phyloP scores from a whole-genome alignment of 2,329 filamentous ascomycete genomes.

The Xylaria sp. region DNA sequence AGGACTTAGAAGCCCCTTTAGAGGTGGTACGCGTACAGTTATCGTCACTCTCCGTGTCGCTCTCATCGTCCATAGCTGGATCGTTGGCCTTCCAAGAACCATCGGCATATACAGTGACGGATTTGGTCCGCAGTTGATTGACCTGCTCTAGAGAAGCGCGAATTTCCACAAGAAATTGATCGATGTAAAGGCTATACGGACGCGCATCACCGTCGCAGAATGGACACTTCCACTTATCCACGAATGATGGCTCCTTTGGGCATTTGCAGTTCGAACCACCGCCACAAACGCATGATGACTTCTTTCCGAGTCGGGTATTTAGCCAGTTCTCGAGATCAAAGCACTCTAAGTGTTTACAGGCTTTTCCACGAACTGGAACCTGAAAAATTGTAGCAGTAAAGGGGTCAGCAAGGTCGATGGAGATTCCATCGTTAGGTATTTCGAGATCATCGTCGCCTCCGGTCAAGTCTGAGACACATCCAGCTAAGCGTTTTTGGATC shows the following conservation, averaged over 20 bases:
- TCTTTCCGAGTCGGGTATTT: constrained; percentile 67
- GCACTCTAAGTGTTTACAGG: constrained; percentile 84
- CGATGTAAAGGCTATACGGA: constrained; percentile 75
- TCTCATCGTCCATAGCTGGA: constrained; percentile 49
- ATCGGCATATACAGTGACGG: constrained; percentile 71
- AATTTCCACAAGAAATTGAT: constrained; percentile 77
- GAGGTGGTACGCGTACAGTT: constrained; percentile 35
- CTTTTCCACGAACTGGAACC: constrained; percentile 74
- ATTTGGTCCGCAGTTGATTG: constrained; percentile 62
- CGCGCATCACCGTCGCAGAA: constrained; percentile 82
- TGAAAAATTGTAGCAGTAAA: constrained; percentile 73
- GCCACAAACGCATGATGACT: constrained; percentile 49
- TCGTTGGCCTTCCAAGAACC: constrained; percentile 70
- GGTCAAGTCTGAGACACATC: constrained; percentile 43
- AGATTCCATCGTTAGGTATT: constrained; percentile 67
- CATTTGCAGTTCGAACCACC: constrained; percentile 54
- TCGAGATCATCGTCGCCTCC: constrained; percentile 71
- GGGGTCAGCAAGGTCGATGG: constrained; percentile 73
- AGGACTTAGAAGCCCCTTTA: constrained; percentile 33
- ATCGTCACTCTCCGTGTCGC: constrained; percentile 48
- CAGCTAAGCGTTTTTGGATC: constrained; percentile 64
- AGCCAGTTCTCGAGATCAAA: constrained; percentile 91
- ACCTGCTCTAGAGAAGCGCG: constrained; percentile 62
- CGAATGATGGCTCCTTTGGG: constrained; percentile 62
- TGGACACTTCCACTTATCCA: constrained; percentile 87